These are phyloP conservation scores for Lunularia cruciata DNA, from an alignment of 225 moss, liverwort and hornwort species.

Conservation along the genomic window DNA sequence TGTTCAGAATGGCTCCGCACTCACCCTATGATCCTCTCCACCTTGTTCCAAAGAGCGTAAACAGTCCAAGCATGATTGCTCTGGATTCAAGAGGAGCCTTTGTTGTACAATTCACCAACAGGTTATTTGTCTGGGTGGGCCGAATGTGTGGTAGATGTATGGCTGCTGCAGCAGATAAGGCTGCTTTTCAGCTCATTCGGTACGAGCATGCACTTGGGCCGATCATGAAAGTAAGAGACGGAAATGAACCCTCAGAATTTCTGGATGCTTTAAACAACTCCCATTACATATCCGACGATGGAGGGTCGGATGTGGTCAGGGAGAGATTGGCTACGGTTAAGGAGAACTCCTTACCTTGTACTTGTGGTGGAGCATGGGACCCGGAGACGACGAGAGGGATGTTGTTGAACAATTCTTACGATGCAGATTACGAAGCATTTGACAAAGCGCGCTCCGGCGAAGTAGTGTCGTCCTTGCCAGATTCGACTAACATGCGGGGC, in stretches of 20 bases:
- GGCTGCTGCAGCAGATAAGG: conserved; percentile 61
- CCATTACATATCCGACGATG: conserved; percentile 4
- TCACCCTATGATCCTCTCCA: conserved; percentile 82
- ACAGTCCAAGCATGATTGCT: conserved; percentile 43
- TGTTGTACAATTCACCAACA: conserved; percentile 67
- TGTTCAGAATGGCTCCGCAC: conserved; percentile 83
- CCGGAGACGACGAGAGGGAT: conserved; percentile 6
- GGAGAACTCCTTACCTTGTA: conserved; percentile 22
- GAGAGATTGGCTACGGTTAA: conserved; percentile 22
- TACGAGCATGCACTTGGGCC: conserved; percentile 74
- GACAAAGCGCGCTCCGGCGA: conserved; percentile 49
- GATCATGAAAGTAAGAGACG: conserved; percentile 57
- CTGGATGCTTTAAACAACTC: conserved; percentile 38
- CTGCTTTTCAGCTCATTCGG: conserved; percentile 81
- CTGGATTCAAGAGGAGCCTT: conserved; percentile 84
- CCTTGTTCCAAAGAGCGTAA: conserved; percentile 63
- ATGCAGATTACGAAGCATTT: conserved; percentile 47
- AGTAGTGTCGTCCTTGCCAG: conserved; percentile 39
- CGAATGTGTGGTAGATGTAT: conserved; percentile 52
- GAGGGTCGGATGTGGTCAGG: conserved; percentile 1
- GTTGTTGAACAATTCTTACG: conserved; percentile 37
- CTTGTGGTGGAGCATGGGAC: conserved; percentile 3
- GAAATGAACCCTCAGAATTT: conserved; percentile 65
- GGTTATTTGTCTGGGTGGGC: conserved; percentile 76
- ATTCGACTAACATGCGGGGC: conserved; percentile 44